These are phyloP conservation scores for Naegleria lovaniensis DNA, from an alignment of 208 protist genomes.

Conservation along the genomic window DNA sequence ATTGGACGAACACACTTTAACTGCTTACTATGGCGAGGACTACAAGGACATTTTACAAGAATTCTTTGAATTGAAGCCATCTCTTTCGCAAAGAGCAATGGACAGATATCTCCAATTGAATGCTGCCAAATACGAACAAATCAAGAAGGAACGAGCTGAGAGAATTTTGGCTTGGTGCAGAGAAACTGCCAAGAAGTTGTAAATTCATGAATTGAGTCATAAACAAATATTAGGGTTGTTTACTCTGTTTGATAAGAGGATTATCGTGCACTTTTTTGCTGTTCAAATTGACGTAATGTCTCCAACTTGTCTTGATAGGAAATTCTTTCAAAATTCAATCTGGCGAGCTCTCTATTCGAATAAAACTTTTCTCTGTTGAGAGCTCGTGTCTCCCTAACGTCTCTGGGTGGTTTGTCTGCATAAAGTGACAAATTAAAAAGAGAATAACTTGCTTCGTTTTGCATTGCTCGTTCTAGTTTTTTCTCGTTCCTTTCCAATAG, in stretches of 20 bases:
- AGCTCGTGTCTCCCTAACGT: neutral
- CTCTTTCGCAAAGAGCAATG: neutral
- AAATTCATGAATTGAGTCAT: neutral
- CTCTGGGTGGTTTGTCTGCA: neutral
- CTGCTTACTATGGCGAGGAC: neutral
- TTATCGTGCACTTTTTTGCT: neutral
- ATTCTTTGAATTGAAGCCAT: constrained; percentile 1
- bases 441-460: neutral
- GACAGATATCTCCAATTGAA: neutral
- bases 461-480: too few species aligned
- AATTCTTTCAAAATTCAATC: neutral
- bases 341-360: neutral
- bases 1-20: neutral
- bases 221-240: neutral
- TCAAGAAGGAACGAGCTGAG: constrained; percentile 1
- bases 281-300: neutral
- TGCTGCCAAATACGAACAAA: neutral
- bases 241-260: neutral
- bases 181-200: neutral
- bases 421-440: neutral
- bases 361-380: neutral
- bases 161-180: neutral
- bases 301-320: neutral
- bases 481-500: too few species aligned
- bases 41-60: neutral